Evolutionary conservation across 2,329 filamentous ascomycete species (phyloP).

Genomic region (Sclerotinia minor): DNA sequence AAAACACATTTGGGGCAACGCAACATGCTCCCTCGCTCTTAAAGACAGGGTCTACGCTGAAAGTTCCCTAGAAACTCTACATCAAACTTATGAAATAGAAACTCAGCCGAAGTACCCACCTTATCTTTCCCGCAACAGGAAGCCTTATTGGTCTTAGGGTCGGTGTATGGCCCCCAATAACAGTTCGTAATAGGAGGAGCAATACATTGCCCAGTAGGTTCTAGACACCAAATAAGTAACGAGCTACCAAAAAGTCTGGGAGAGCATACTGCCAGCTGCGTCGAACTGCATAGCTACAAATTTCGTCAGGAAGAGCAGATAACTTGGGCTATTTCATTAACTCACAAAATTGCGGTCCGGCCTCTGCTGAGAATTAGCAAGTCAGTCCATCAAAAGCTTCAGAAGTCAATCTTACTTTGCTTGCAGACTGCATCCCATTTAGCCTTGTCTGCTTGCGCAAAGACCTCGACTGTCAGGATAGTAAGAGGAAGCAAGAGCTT

Average conservation of each 20-base stretch:
- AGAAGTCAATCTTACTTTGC: constrained; percentile 4
- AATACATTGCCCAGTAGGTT: constrained; percentile 13
- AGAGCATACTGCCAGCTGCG: constrained; percentile 8
- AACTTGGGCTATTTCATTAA: neutral
- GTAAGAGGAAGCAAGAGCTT: constrained; percentile 13
- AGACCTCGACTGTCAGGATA: constrained; percentile 3
- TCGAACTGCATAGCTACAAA: constrained; percentile 10
- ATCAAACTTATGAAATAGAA: neutral
- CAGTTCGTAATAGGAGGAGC: constrained; percentile 9
- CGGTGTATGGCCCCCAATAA: constrained; percentile 19
- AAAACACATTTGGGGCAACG: constrained; percentile 11
- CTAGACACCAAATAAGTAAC: neutral
- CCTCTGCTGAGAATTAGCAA: constrained; percentile 5
- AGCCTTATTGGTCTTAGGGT: constrained; percentile 1
- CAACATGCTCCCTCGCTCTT: constrained; percentile 15
- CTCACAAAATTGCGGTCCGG: constrained; percentile 16
- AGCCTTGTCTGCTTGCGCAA: constrained; percentile 12
- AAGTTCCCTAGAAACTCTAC: neutral
- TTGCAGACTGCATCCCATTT: constrained; percentile 19
- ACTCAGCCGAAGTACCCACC: neutral
- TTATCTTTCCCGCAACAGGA: constrained; percentile 16
- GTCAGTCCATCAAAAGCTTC: neutral
- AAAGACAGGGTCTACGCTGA: neutral
- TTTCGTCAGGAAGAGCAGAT: neutral
- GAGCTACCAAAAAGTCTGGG: too few species aligned